A percentile compares a stretch with the other conserved stretches of the same genome.
These are phyloP conservation scores for Colletotrichum paranaense DNA, from an alignment of 2,329 filamentous ascomycete species.

Conservation along the genomic window DNA sequence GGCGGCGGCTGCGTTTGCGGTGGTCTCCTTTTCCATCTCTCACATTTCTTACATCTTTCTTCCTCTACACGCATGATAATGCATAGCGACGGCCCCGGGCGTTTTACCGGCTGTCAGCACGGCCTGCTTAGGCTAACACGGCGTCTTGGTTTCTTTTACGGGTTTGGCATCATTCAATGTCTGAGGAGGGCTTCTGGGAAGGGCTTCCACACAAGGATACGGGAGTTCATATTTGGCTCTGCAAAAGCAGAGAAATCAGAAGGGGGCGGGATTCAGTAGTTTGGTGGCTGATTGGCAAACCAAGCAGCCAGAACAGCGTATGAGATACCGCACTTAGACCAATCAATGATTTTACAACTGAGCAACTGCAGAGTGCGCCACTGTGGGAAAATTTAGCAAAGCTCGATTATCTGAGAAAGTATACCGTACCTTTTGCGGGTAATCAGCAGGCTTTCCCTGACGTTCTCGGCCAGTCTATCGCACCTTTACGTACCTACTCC, in stretches of 20 bases:
- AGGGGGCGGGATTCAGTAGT: neutral
- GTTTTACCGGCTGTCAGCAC: slow-evolving; percentile 34
- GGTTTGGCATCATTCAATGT: slow-evolving; percentile 33
- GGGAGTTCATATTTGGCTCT: slow-evolving; percentile 17
- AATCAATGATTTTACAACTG: slow-evolving; percentile 1
- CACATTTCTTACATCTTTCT: slow-evolving; percentile 1
- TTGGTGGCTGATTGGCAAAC: slow-evolving; percentile 9
- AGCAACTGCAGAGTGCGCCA: neutral
- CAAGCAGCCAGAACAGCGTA: neutral
- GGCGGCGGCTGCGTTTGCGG: slow-evolving; percentile 1
- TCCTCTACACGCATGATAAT: slow-evolving; percentile 30
- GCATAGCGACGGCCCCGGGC: slow-evolving; percentile 37
- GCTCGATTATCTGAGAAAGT: neutral
- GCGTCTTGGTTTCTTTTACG: slow-evolving; percentile 23
- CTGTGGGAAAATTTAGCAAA: neutral
- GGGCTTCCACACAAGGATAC: slow-evolving; percentile 13
- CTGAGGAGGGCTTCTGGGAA: slow-evolving; percentile 16
- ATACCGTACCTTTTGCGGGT: neutral
- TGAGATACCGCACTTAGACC: slow-evolving; percentile 19
- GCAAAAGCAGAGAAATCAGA: neutral
- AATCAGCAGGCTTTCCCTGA: neutral
- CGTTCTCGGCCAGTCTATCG: neutral
- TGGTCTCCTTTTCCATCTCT: neutral
- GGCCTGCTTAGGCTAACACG: slow-evolving; percentile 26
- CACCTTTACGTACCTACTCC: neutral